Evolutionary conservation across 2,329 filamentous ascomycete genomes (phyloP).

Genomic region (Trichoderma endophyticum): DNA sequence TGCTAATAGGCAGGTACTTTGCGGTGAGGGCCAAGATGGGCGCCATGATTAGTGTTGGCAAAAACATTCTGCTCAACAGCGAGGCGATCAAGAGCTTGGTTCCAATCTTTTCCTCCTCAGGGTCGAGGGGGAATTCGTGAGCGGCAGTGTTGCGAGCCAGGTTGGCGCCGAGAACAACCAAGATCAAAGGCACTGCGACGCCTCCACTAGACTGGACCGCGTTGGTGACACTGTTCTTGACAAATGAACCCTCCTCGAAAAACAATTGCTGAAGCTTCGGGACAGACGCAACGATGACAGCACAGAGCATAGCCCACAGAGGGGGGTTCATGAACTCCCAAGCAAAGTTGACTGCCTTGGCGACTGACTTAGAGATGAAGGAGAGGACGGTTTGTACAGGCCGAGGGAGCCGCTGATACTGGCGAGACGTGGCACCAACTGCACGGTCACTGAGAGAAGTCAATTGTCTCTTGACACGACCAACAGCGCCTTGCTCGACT

Average conservation of each 20-base stretch:
- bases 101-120: slow-evolving; percentile 66
- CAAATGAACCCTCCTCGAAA: slow-evolving; percentile 83
- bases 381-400: slow-evolving; percentile 39
- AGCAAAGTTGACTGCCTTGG: slow-evolving; percentile 59
- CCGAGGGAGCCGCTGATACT: slow-evolving; percentile 40
- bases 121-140: slow-evolving; percentile 58
- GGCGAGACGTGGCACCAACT: slow-evolving; percentile 25
- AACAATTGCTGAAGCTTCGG: slow-evolving; percentile 79
- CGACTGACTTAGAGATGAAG: slow-evolving; percentile 33
- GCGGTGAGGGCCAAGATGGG: slow-evolving; percentile 82
- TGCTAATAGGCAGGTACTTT: slow-evolving; percentile 88
- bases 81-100: slow-evolving; percentile 82
- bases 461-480: slow-evolving; percentile 37
- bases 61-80: slow-evolving; percentile 82
- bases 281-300: slow-evolving; percentile 87
- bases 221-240: slow-evolving; percentile 88
- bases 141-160: slow-evolving; percentile 87
- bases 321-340: slow-evolving; percentile 99
- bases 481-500: slow-evolving; percentile 28
- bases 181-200: slow-evolving; percentile 90
- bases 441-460: slow-evolving; percentile 25
- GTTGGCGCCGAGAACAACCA: slow-evolving; percentile 93
- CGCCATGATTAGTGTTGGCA: slow-evolving; percentile 89
- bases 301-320: slow-evolving; percentile 91
- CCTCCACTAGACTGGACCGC: slow-evolving; percentile 81